A percentile compares a stretch with the other conserved stretches of the same genome.
These are phyloP conservation scores for Fragaria vesca DNA, from an alignment of 306 rosid genomes.

Conservation along the genomic window DNA sequence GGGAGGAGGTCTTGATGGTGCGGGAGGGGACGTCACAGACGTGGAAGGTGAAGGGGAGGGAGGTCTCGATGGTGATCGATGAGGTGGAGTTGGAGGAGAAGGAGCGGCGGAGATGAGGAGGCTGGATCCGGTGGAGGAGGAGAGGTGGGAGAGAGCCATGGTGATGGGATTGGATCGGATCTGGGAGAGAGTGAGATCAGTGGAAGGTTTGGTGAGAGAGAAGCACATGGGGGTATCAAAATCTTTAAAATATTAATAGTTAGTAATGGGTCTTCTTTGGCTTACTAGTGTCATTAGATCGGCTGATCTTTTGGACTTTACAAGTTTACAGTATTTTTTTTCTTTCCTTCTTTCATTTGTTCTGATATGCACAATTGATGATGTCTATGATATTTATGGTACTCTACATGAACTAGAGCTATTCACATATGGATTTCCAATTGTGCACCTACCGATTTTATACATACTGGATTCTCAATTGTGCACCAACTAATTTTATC, in stretches of 20 bases:
- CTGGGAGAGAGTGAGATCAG: no score
- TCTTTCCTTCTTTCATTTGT: no score
- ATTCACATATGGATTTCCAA: no score
- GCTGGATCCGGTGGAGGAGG: constrained; percentile 26
- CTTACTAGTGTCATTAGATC: neutral
- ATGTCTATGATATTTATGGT: no score
- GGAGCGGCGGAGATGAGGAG: constrained; percentile 35
- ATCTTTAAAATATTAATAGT: neutral
- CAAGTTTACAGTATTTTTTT: no score
- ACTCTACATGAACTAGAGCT: no score
- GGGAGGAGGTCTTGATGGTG: constrained; percentile 55
- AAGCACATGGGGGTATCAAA: neutral
- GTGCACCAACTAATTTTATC: no score
- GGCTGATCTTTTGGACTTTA: no score
- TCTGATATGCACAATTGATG: no score
- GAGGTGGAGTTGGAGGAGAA: constrained; percentile 38
- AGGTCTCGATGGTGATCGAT: constrained; percentile 64
- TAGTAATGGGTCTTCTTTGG: neutral
- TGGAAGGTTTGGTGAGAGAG: constrained; percentile 12
- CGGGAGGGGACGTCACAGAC: constrained; percentile 69
- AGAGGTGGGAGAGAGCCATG: constrained; percentile 56
- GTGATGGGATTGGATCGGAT: constrained; percentile 25
- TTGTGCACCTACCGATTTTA: no score
- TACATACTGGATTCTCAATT: no score
- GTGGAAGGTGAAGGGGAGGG: constrained; percentile 76